Base-by-base conservation (phyloP, 192 early-diverging fungal species). In the Coemansia aciculifera region DNA sequence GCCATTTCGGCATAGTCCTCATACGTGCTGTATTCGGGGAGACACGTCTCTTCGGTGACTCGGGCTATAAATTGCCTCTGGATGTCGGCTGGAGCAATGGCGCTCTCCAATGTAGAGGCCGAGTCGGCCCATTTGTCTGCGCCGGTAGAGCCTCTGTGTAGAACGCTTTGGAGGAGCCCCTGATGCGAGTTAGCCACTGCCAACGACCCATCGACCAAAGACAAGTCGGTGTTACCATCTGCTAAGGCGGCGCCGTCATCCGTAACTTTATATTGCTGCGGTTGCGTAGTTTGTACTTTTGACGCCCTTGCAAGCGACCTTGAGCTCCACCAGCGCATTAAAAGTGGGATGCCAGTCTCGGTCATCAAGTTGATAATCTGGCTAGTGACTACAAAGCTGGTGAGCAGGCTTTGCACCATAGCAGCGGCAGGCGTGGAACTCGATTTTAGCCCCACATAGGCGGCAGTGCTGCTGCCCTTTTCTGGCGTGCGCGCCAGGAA, bases 1-100 rank as follows among this genome's bases (percentile, higher is more conserved):
- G 90, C 88, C 92, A 98, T 93, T 75, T 98, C 95, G 37, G 89
- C 88, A 72, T 96, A 96, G 73, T 98, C 95, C 59, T 87, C 87
- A 59, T 91, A 95, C 54, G 93, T 88, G 68, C 91, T 88, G 71
- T 98, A 96, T 36, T 81, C 87, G 11, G 91, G 90, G 60, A 91
- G 76, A 7, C 69, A 85, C 63, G 64, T 60, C 69, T 84, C 82
- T 52, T 71, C 66, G 32, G 78, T 62, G 32, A 73, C 75, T 21
- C 67, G 62, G 23, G 73, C 72, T 8, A 78, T 64, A 56, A 83
- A 83, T 63, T 69, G 71, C 54, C 43, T 64, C 66, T 82, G 65
- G 24, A 69, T 63, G 43, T 66, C 54, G 9, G 43, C 46, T 38
- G 75, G 70, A 10, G 74, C 68, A 32, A 70, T 31, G 13, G 68